Evolutionary conservation across 2,329 filamentous ascomycete species (phyloP).

Genomic region (Pseudogymnoascus sp.): DNA sequence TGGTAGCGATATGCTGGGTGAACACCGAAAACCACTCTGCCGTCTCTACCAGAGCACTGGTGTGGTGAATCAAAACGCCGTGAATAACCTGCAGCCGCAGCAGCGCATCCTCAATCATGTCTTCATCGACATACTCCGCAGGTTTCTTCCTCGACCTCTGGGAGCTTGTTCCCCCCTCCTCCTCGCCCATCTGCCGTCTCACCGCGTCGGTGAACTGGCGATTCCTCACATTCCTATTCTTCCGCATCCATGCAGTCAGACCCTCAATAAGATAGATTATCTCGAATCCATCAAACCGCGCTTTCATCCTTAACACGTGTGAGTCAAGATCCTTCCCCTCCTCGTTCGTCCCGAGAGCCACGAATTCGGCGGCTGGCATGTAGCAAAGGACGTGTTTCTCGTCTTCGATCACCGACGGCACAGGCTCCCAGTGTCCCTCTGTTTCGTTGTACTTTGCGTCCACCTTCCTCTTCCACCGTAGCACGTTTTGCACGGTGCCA

Average conservation of each 20-base stretch:
- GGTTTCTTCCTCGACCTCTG: slow-evolving; percentile 26
- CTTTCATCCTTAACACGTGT: slow-evolving; percentile 49
- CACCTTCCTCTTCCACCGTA: slow-evolving; percentile 47
- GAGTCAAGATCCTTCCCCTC: slow-evolving; percentile 45
- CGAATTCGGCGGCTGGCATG: slow-evolving; percentile 56
- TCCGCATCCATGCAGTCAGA: slow-evolving; percentile 55
- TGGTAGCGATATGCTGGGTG: slow-evolving; percentile 70
- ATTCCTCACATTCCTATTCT: slow-evolving; percentile 59
- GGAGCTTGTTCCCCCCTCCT: slow-evolving; percentile 19
- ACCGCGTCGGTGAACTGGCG: slow-evolving; percentile 60
- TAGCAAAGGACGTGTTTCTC: slow-evolving; percentile 48
- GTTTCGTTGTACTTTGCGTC: slow-evolving; percentile 39
- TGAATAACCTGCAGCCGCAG: slow-evolving; percentile 62
- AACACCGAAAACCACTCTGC: slow-evolving; percentile 66
- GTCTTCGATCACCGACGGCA: slow-evolving; percentile 31
- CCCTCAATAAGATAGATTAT: slow-evolving; percentile 68
- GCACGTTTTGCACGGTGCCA: slow-evolving; percentile 38
- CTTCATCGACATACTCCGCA: slow-evolving; percentile 53
- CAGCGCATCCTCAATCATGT: slow-evolving; percentile 61
- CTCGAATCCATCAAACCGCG: slow-evolving; percentile 42
- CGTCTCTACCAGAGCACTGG: slow-evolving; percentile 49
- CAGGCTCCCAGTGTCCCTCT: slow-evolving; percentile 41
- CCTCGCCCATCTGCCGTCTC: slow-evolving; percentile 37
- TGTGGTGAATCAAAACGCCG: slow-evolving; percentile 62
- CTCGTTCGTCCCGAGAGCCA: slow-evolving; percentile 44